Base-by-base conservation (phyloP, 2,329 filamentous ascomycete species). In the Chrysoporthe austroafricana region DNA sequence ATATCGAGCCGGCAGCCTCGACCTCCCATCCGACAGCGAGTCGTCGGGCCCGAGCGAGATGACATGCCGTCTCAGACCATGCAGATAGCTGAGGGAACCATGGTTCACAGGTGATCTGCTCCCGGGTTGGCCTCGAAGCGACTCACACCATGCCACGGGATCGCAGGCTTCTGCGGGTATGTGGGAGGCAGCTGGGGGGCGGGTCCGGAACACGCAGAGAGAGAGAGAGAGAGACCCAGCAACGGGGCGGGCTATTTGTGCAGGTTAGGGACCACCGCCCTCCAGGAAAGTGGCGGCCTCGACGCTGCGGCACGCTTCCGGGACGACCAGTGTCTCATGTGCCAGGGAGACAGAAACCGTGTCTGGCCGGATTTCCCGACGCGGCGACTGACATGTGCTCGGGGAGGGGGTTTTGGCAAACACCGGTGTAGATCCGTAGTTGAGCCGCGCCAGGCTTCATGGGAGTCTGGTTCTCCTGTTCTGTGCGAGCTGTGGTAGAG, bases 241-340 rank as follows among this genome's bases (percentile, higher is more conserved):
- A 39, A n/a, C n/a, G 26, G 6, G n/a, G 26, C 26, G 26, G 26
- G 26, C 26, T 26, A 26, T 26, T 26, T 26, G 26, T 26, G 26
- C 0, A 26, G 26, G 26, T 26, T 26, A 26, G 26, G 26, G 26
- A 26, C 26, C 26, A 26, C 26, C 26, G 26, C 26, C 26, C 26
- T 26, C 26, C 26, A 26, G 26, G 26, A 26, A 26, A 26, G 26
- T 26, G 26, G 39, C 16, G 42, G 13, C 16, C 14, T 54, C n/a
- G 26, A 52, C 54, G 4, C 34, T 63, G 48, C 46, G 7, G 32
- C 46, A 36, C 43, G 36, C 32, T 48, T 54, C 36, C 61, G 61
- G 46, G 34, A 56, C 61, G 39, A 11, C 34, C 48, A 16, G 18
- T 42, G 61, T 63, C 61, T 63, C 61, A 63, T 52, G 48, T 63